Evolutionary conservation across 352 stramenopile genomes (phyloP), one percentile per base, ranked within the genome.

Genomic region (Proteromonas lacertae): DNA sequence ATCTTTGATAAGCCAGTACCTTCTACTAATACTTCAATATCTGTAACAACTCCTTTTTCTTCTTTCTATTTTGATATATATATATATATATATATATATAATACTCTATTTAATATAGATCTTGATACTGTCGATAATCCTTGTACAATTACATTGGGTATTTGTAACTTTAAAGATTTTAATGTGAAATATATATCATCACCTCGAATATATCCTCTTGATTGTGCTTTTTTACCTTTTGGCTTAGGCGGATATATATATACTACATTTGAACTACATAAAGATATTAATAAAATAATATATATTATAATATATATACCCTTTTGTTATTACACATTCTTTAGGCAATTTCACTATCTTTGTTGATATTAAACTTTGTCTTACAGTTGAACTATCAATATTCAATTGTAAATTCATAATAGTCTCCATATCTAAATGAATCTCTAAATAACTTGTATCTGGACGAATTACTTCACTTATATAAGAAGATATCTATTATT

Each of bases 21-120:
- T 56, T 99, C 88, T 7, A 99, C 83, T 7, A 97, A 61, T 45
- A 99, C 57, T 96, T 78, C 42, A 93, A 92, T 22, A 54, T 48
- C 45, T 75, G 16, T 13, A 31, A 16, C 12, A 6, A 9, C 1
- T 25, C 24, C n/a, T 28, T 14, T 28, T 42, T 38, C 40, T 49
- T 29, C 39, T 23, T n/a, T n/a, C n/a, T n/a, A n/a, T 13, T 31
- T 13, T n/a, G n/a, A n/a, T n/a, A n/a, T n/a, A n/a, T n/a, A n/a
- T n/a, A n/a, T n/a, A n/a, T n/a, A n/a, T n/a, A 13, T 31, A 13
- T 13, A 13, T 31, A 13, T 31, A 31, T 31, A 31, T 13, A 31
- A 31, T 31, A 92, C n/a, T n/a, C n/a, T 83, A 55, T 94, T 94
- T 48, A 97, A 93, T 31, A 99, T 83, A 0, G 84, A 83, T 34